These are phyloP conservation scores for Reutealis trisperma DNA, from an alignment of 345 rosid species.

Conservation along the genomic window DNA sequence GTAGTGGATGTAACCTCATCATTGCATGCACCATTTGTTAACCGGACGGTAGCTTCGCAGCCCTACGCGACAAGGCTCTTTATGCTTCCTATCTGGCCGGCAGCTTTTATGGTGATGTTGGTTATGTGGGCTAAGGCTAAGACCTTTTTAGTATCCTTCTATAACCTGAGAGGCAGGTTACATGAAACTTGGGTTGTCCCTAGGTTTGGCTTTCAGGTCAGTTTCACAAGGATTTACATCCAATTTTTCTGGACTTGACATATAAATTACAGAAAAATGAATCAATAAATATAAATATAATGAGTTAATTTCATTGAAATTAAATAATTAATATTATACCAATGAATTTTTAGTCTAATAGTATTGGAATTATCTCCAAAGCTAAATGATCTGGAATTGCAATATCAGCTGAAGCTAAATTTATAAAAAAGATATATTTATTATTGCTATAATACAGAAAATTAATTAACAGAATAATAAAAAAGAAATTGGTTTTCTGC, in stretches of 20 bases:
- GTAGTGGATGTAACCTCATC: conserved; percentile 67
- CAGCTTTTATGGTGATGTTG: conserved; percentile 43
- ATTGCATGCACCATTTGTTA: conserved; percentile 68
- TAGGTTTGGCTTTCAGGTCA: conserved; percentile 85
- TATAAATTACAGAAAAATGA: too few species aligned
- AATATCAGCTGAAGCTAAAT: too few species aligned
- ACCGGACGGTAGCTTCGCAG: conserved; percentile 54
- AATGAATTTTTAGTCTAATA: too few species aligned
- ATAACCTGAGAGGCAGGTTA: conserved; percentile 60
- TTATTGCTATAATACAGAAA: too few species aligned
- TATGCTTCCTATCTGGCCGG: conserved; percentile 53
- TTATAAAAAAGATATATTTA: too few species aligned
- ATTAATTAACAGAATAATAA: too few species aligned
- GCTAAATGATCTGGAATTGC: too few species aligned
- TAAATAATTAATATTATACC: too few species aligned
- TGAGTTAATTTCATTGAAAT: too few species aligned
- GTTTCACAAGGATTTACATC: background rate
- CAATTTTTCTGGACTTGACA: background rate
- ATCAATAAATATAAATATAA: too few species aligned
- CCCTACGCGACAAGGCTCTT: conserved; percentile 50
- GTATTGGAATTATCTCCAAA: too few species aligned
- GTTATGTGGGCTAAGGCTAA: conserved; percentile 83
- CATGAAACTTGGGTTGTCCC: conserved; percentile 90
- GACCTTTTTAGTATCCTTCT: conserved; percentile 56
- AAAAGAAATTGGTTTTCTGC: conserved; percentile 18